Percentiles rank a stretch among this genome's conserved stretches.
Conservation (phyloP, 2,329 filamentous ascomycete genomes). For the Ophiostoma himal-ulmi region DNA sequence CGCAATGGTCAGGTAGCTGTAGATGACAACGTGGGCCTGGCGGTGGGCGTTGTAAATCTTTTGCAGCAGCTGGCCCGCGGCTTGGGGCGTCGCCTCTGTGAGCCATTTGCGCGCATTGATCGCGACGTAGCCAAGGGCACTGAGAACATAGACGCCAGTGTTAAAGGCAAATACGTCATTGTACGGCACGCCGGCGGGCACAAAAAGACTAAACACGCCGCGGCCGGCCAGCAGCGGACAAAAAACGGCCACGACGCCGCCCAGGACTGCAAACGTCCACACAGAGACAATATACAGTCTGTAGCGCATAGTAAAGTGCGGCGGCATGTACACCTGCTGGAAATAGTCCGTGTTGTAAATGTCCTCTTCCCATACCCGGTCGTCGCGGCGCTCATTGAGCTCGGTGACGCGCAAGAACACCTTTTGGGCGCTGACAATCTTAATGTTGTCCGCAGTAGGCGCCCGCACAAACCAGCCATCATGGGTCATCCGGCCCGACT, state of each 20-base stretch:
- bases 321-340: slow-evolving; percentile 73
- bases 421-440: slow-evolving; percentile 72
- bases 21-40: slow-evolving; percentile 37
- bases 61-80: neutral
- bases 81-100: neutral
- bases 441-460: slow-evolving; percentile 91
- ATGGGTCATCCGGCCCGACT: slow-evolving; percentile 50
- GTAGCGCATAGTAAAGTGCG: slow-evolving; percentile 73
- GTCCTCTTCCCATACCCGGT: slow-evolving; percentile 36
- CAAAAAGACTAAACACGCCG: slow-evolving; percentile 63
- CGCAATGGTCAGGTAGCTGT: slow-evolving; percentile 68
- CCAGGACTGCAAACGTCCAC: slow-evolving; percentile 87
- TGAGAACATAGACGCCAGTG: slow-evolving; percentile 77
- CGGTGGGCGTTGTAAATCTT: neutral
- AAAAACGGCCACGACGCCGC: slow-evolving; percentile 79
- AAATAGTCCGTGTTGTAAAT: slow-evolving; percentile 57
- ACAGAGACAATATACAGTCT: slow-evolving; percentile 82
- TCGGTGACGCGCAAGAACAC: slow-evolving; percentile 77
- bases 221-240: slow-evolving; percentile 82
- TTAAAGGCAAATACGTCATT: slow-evolving; percentile 98
- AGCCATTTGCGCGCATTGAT: neutral
- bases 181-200: slow-evolving; percentile 66
- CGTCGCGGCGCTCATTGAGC: neutral
- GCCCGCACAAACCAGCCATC: slow-evolving; percentile 82
- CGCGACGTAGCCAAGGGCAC: slow-evolving; percentile 55